Evolutionary conservation across 1,284 basidiomycete genomes (phyloP).

Genomic region (Apiotrichum laibachii): DNA sequence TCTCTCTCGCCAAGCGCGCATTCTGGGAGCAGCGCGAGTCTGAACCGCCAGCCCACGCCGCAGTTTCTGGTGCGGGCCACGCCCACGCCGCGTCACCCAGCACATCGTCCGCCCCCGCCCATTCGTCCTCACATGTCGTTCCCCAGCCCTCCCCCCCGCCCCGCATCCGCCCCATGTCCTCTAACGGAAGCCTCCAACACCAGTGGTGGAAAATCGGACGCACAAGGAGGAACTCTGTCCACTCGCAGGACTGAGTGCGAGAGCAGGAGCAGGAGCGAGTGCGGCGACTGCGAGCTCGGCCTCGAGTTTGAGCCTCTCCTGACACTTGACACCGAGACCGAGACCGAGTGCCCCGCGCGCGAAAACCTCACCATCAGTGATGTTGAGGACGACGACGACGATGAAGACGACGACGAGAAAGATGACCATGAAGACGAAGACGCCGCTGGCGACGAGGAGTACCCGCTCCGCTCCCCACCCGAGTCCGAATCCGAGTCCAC

Average conservation of each 20-base stretch:
- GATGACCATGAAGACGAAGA: too few relatives aligned
- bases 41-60: neutral
- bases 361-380: too few relatives aligned
- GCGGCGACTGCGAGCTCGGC: too few relatives aligned
- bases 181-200: constrained; percentile 4
- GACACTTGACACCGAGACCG: too few relatives aligned
- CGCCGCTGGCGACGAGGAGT: too few relatives aligned
- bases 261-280: neutral
- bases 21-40: neutral
- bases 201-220: constrained; percentile 2
- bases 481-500: too few relatives aligned
- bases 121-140: neutral
- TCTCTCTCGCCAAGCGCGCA: neutral
- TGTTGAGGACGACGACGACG: too few relatives aligned
- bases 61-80: neutral
- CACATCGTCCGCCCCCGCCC: neutral
- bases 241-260: constrained; percentile 4
- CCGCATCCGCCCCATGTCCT: constrained; percentile 3
- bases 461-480: too few relatives aligned
- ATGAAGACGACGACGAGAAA: too few relatives aligned
- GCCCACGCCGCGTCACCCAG: neutral
- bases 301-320: too few relatives aligned
- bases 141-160: neutral
- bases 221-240: neutral
- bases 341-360: too few relatives aligned